Evolutionary conservation across 352 stramenopile genomes (phyloP), one percentile per base, ranked within the genome.

Genomic region (Nothophytophthora sp.): DNA sequence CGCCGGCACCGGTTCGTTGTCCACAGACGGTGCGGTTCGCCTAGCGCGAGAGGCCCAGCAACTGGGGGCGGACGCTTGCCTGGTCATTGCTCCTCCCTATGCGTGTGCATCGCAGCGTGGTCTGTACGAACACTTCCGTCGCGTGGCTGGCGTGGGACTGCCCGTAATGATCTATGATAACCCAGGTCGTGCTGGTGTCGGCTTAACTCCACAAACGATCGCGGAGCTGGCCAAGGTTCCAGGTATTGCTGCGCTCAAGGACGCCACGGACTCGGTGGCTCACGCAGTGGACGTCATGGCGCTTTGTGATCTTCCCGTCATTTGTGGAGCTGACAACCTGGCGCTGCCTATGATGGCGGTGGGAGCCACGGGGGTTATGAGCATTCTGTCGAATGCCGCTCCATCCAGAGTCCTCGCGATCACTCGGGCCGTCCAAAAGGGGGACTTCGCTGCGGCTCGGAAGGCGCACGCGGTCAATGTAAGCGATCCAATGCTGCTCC

Each of bases 11-110:
- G 97, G 97, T 45, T 98, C 96, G 38, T 99, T 96, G 82, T 96
- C 76, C 72, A 97, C 89, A 10, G 63, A 51, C 8, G 88, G 93
- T 46, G 86, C 87, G 20, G 62, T 97, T 63, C 85, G 85, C n/a
- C 46, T 95, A 46, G 96, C 88, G 18, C 70, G 79, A 24, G 81
- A 82, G 16, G 92, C 95, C 28, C 97, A 97, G 52, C 88, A 98
- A 45, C 78, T 86, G 18, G 96, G 96, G 12, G 93, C 86, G 39
- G 96, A 99, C 70, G 96, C 94, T 20, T 96, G 80, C 40, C 76
- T 99, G 2, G 82, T 99, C 23, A 96, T 99, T 3, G 98, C 94
- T 53, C 97, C 97, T 38, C 99, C 99, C 76, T 99, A 99, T 78
- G 97, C 99, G 73, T 99, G 99, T 80, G 96, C 97, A 29, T 98